Evolutionary conservation across 306 rosid genomes (phyloP), one percentile per base, ranked within the genome.

Genomic region (Acacia acuminata): DNA sequence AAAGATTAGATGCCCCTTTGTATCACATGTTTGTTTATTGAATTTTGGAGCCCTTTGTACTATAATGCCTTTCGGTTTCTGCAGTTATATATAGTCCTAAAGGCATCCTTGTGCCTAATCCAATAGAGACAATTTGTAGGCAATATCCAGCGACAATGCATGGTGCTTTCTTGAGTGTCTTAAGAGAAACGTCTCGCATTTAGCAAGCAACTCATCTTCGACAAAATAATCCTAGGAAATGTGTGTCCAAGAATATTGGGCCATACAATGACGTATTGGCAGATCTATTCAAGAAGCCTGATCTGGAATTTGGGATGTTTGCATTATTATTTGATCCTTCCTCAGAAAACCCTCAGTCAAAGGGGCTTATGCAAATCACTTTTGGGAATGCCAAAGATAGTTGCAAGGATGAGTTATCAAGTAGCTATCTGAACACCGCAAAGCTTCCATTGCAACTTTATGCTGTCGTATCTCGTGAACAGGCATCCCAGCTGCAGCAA

Each of bases 81-180:
- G n/a, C n/a, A n/a, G n/a, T n/a, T n/a, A n/a, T n/a, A n/a, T n/a
- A n/a, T n/a, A n/a, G n/a, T n/a, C n/a, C n/a, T n/a, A 92, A 92
- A 87, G 96, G 98, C 36, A 85, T 93, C 71, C 75, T 53, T 48
- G 99, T 96, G 83, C 96, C 99, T 32, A 78, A 85, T 79, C 99
- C 99, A 30, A 80, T 92, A 27, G 94, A 93, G 79, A 75, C 98
- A 56, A 91, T 93, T 65, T 96, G 99, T 79, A 90, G 97, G 87
- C 94, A 96, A 73, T 88, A 93, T 88, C 99, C 99, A 27, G 99
- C 98, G 80, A 96, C 96, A 36, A 96, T 93, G 99, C 99, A 96
- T 42, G 97, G 99, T 55, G 99, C 98, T 79, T 92, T 86, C 84
- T 80, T 96, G 82, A 96, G 98, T 83, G 99, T 98, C 79, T 84